phyloP scores from a whole-genome alignment of 768 basidiomycete species.

The Boletus eberwhitei region DNA sequence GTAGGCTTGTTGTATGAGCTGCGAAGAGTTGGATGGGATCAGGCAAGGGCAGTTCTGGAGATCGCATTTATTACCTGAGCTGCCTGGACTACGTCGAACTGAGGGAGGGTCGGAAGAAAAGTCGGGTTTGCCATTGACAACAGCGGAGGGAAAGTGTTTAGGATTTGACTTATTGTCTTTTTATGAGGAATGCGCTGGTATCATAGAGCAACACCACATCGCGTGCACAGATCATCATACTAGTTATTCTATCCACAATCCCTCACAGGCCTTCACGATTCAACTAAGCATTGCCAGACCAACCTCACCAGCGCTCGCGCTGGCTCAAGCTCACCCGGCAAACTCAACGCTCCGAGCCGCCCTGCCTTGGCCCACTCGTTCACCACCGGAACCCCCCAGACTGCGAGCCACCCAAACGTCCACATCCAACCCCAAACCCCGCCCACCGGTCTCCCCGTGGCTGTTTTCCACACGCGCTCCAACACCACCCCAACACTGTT shows the following conservation, averaged over 20 bases:
- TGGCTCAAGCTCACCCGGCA: conserved; percentile 11
- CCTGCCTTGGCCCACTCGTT: conserved; percentile 35
- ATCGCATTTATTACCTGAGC: conserved; percentile 46
- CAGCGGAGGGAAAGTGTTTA: background rate
- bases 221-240: too few species aligned
- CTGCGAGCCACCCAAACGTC: conserved; percentile 47
- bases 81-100: conserved; percentile 54
- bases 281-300: background rate
- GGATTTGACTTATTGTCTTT: background rate
- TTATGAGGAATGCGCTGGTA: background rate
- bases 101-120: conserved; percentile 53
- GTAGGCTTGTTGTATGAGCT: conserved; percentile 73
- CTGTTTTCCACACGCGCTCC: conserved; percentile 44
- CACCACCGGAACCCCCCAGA: conserved; percentile 47
- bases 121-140: conserved; percentile 21
- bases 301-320: conserved; percentile 26
- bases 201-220: background rate
- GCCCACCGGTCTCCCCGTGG: conserved; percentile 41
- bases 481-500: conserved; percentile 49
- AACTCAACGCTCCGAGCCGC: conserved; percentile 5
- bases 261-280: too few species aligned
- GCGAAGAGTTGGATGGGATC: conserved; percentile 5
- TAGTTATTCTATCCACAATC: background rate
- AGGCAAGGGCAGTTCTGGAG: conserved; percentile 5
- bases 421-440: conserved; percentile 51